A percentile compares a stretch with the other conserved stretches of the same genome.
Evolutionary conservation across 345 rosid species (phyloP).

Genomic region (Linum trigynum): DNA sequence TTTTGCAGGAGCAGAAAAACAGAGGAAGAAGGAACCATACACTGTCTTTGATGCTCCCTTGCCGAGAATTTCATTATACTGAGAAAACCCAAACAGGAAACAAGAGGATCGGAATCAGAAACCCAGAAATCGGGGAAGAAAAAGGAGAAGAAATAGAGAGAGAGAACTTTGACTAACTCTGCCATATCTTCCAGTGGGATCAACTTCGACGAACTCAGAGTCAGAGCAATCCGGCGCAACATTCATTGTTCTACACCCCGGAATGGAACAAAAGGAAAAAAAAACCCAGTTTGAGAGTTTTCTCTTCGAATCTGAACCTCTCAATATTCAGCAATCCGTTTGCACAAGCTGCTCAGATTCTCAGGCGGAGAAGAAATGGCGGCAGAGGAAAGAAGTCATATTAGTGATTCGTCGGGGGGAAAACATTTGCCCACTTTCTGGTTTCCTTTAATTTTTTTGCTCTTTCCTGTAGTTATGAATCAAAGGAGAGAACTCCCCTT

Average conservation of each 20-base stretch:
- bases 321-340: no score
- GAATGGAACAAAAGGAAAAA: no score
- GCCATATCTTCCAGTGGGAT: constrained; percentile 98
- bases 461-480: constrained; percentile 5
- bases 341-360: no score
- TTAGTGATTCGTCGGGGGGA: background rate
- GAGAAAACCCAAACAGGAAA: constrained; percentile 11
- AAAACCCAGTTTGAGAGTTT: no score
- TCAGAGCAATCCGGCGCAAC: constrained; percentile 45
- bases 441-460: background rate
- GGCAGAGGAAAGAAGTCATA: no score
- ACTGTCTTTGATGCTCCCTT: constrained; percentile 98
- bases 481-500: background rate
- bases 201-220: constrained; percentile 90
- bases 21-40: constrained; percentile 38
- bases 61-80: constrained; percentile 90
- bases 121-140: background rate
- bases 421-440: background rate
- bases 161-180: constrained; percentile 36
- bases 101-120: constrained; percentile 8
- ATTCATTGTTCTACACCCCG: background rate
- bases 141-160: constrained; percentile 6
- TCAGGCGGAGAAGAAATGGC: no score
- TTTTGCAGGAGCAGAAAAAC: constrained; percentile 18
- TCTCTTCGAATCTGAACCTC: no score